Evolutionary conservation across 768 basidiomycete genomes (phyloP).

Genomic region (Neoboletus brunneissimus): DNA sequence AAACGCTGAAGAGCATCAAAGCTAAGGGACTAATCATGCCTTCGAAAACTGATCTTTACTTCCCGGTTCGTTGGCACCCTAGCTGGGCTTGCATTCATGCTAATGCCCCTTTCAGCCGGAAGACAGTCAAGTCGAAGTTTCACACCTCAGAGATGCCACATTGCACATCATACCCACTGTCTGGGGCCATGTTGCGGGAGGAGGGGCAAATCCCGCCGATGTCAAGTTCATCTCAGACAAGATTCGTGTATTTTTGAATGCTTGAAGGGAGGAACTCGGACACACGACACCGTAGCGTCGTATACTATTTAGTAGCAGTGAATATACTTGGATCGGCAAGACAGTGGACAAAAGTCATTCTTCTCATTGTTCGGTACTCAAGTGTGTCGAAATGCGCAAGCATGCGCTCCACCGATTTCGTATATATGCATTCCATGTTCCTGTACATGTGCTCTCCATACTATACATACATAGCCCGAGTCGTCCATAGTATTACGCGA

Average conservation of each 20-base stretch:
- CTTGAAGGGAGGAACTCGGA: background rate
- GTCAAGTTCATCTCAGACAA: constrained; percentile 40
- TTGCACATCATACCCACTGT: constrained; percentile 53
- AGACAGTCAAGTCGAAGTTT: constrained; percentile 51
- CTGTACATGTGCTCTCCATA: too few relatives aligned
- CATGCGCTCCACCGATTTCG: too few relatives aligned
- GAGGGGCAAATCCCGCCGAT: constrained; percentile 40
- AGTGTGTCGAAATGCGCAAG: too few relatives aligned
- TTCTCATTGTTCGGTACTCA: background rate
- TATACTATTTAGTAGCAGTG: background rate
- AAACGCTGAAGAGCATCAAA: constrained; percentile 42
- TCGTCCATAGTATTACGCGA: too few relatives aligned
- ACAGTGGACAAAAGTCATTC: background rate
- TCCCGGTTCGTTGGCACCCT: constrained; percentile 39
- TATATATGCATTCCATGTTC: too few relatives aligned
- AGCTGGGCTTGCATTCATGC: background rate
- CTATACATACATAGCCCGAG: too few relatives aligned
- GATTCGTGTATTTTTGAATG: constrained; percentile 44
- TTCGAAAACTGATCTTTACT: constrained; percentile 58
- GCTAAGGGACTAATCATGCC: constrained; percentile 59
- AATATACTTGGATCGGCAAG: background rate
- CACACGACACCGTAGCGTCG: background rate
- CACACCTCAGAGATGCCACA: constrained; percentile 40
- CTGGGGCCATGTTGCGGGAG: constrained; percentile 59
- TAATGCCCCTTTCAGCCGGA: constrained; percentile 41